These are phyloP conservation scores for Sporothrix humicola DNA, from an alignment of 2,329 filamentous ascomycete genomes.

Conservation along the genomic window DNA sequence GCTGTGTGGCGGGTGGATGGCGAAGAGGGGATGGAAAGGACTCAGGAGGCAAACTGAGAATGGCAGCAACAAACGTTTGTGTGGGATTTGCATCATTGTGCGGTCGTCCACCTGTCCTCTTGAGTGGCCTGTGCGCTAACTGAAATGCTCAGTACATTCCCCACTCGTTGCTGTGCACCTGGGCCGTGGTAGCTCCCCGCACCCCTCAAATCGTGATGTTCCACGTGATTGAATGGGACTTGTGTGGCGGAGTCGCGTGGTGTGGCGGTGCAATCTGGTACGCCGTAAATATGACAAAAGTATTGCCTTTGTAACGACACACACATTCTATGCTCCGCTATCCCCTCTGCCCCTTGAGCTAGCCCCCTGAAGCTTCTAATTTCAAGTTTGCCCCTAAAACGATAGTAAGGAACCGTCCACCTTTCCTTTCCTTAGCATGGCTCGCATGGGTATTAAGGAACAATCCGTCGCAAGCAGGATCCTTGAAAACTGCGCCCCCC, in stretches of 20 bases:
- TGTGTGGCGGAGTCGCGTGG: background rate
- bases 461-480: background rate
- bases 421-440: background rate
- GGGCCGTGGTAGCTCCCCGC: constrained; percentile 5
- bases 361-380: constrained; percentile 21
- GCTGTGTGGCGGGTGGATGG: constrained; percentile 24
- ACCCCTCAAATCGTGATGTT: background rate
- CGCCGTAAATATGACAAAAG: too few relatives aligned
- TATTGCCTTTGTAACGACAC: background rate
- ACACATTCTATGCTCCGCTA: too few relatives aligned
- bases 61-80: background rate
- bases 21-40: constrained; percentile 7
- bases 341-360: background rate
- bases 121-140: constrained; percentile 33
- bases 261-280: background rate
- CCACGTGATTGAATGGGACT: background rate
- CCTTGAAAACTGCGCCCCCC: background rate
- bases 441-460: background rate
- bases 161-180: constrained; percentile 27
- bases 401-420: constrained; percentile 13
- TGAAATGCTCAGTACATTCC: background rate
- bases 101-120: constrained; percentile 36
- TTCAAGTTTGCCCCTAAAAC: background rate
- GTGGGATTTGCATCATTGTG: constrained; percentile 35
- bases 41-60: constrained; percentile 16